Base-by-base conservation (phyloP, 371 early-diverging fungal genomes). In the Mucor piriformis region DNA sequence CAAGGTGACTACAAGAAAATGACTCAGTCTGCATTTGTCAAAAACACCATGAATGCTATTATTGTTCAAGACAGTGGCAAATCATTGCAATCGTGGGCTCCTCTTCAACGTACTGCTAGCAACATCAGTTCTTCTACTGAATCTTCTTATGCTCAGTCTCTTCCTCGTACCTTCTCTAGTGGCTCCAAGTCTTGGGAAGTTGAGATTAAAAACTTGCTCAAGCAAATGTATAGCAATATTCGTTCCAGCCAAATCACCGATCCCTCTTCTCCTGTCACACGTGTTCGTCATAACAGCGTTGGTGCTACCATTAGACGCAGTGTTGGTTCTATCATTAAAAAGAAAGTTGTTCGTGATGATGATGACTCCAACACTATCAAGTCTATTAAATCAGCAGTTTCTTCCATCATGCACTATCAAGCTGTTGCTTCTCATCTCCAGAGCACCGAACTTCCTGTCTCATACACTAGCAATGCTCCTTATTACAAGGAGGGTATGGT, bases 401-500 rank as follows among this genome's bases (percentile, higher is more conserved):
- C 50, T 6, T 63, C 57, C 10, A 46, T 66, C 4, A 55, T 62
- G 11, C 55, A 58, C 7, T 70, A 70, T 27, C 69, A 73, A 51
- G 40, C 65, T 5, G 56, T 70, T 20, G 72, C 67, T 20, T 55
- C 73, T 7, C 61, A 55, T 33, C 38, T 54, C 18, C 55, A 54
- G 10, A 51, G 24, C 46, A 59, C 59, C 15, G 54, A 70, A 29
- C 50, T 66, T 12, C 43, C 63, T 7, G 47, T 65, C 13, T 23
- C 57, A 1, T 59, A 50, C 40, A 59, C 63, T 11, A 59, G 57
- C 50, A 64, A 61, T 48, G 61, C 11, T 5, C 73, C 76, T 33
- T 79, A 77, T 43, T 64, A 75, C 3, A 80, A 88, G 61, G 89
- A 89, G 57, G 89, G 93, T 0, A 76, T 90, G n/a, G 79, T 95